Percentiles rank a stretch among this genome's conserved stretches.
These are phyloP conservation scores for Raphanus sativus DNA, from an alignment of 345 rosid genomes.

Conservation along the genomic window DNA sequence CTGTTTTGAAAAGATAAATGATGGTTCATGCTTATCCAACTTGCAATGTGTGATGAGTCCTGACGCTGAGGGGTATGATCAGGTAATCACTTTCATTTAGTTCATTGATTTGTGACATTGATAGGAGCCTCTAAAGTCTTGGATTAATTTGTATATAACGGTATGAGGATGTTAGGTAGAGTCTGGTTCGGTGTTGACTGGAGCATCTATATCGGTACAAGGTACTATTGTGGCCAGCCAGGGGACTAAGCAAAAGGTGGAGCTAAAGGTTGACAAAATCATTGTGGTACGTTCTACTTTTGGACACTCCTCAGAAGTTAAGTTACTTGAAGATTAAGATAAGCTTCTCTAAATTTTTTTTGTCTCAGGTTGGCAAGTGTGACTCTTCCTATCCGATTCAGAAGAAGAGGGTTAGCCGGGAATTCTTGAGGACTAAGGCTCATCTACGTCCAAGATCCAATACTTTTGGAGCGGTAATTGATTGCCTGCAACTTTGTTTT, in stretches of 20 bases:
- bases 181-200: slow-evolving; percentile 74
- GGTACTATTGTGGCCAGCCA: slow-evolving; percentile 83
- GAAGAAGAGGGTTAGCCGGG: slow-evolving; percentile 91
- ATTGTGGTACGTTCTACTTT: slow-evolving; percentile 50
- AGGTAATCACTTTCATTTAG: slow-evolving; percentile 44
- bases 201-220: slow-evolving; percentile 82
- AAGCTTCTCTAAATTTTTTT: not conserved
- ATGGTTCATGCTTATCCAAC: slow-evolving; percentile 89
- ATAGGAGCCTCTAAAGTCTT: not conserved
- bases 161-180: slow-evolving; percentile 62
- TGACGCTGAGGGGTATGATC: slow-evolving; percentile 88
- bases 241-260: slow-evolving; percentile 92
- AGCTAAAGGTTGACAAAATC: slow-evolving; percentile 76
- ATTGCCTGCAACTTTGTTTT: not conserved
- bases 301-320: no score
- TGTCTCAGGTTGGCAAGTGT: slow-evolving; percentile 75
- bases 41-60: slow-evolving; percentile 91
- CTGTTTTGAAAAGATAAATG: slow-evolving; percentile 59
- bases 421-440: slow-evolving; percentile 93
- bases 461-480: slow-evolving; percentile 82
- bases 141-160: not conserved
- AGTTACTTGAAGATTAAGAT: no score
- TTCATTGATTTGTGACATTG: not conserved
- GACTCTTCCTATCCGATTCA: slow-evolving; percentile 92
- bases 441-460: slow-evolving; percentile 97